These are phyloP conservation scores for Pythium rishiriense DNA, from an alignment of 352 stramenopile genomes.

Conservation along the genomic window DNA sequence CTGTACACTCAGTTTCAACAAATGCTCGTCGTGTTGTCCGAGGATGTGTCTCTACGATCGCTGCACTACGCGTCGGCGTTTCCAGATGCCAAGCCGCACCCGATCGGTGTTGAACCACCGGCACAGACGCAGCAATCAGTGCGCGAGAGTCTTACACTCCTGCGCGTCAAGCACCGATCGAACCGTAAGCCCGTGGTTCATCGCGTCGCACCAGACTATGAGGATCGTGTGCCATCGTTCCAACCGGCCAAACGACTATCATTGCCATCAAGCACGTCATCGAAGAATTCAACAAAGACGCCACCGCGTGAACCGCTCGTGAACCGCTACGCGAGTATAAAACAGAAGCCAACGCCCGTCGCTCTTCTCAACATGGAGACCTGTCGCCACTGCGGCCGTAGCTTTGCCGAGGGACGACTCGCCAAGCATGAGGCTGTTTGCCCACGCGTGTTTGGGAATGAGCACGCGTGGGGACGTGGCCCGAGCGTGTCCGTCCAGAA, in stretches of 20 bases:
- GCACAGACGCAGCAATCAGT: constrained; percentile 15
- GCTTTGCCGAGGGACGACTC: constrained; percentile 78
- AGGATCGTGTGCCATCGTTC: constrained; percentile 11
- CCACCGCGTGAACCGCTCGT: not conserved
- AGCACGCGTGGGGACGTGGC: constrained; percentile 74
- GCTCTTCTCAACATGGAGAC: constrained; percentile 44
- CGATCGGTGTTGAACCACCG: not conserved
- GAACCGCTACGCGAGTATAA: constrained; percentile 17
- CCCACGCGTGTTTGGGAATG: constrained; percentile 73
- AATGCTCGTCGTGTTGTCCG: constrained; percentile 60
- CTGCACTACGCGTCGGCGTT: constrained; percentile 78
- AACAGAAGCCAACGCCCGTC: constrained; percentile 19
- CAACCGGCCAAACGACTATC: constrained; percentile 1
- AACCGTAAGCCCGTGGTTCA: constrained; percentile 19
- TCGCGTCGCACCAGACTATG: not conserved
- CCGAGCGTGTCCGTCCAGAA: constrained; percentile 8
- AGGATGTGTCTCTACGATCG: constrained; percentile 58
- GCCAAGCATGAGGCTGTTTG: constrained; percentile 84
- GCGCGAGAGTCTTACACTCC: constrained; percentile 27
- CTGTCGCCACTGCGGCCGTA: constrained; percentile 74
- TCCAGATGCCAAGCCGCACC: constrained; percentile 45
- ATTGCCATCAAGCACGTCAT: not conserved
- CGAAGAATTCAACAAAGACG: not conserved
- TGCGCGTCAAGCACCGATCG: constrained; percentile 27
- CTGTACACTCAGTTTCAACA: constrained; percentile 69